Conservation (phyloP, 164 flowering plant species). For the Piper longum region DNA sequence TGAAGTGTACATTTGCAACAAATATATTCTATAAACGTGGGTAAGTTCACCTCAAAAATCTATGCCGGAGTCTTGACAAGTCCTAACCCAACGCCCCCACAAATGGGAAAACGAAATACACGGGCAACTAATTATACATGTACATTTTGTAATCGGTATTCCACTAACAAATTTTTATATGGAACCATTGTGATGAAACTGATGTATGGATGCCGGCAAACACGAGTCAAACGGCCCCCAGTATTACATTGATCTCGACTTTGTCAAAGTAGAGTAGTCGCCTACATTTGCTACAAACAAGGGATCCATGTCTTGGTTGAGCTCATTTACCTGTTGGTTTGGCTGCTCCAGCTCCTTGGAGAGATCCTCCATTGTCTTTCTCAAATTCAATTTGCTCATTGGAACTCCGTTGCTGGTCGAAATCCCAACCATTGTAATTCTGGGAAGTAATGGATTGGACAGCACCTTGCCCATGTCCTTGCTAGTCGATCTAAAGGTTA, state of each 20-base stretch:
- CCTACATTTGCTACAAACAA: conserved; percentile 91
- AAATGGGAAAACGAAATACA: no score
- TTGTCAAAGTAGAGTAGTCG: conserved; percentile 43
- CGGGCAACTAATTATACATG: no score
- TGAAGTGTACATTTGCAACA: neutral
- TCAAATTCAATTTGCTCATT: conserved; percentile 57
- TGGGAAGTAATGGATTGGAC: conserved; percentile 60
- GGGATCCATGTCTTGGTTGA: conserved; percentile 64
- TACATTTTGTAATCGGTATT: no score
- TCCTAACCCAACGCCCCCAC: neutral
- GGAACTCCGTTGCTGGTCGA: conserved; percentile 62
- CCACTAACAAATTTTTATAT: neutral
- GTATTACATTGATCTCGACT: conserved; percentile 29
- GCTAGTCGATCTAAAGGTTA: conserved; percentile 10
- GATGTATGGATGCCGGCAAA: neutral
- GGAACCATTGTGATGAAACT: neutral
- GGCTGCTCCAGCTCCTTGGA: conserved; percentile 55
- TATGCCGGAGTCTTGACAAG: neutral
- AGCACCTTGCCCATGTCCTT: conserved; percentile 15
- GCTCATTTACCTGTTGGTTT: conserved; percentile 20
- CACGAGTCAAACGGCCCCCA: neutral
- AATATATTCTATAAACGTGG: no score
- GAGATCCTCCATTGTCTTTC: conserved; percentile 75
- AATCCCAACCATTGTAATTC: conserved; percentile 90
- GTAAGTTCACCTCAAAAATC: neutral